Percentiles rank a stretch among this genome's conserved stretches.
phyloP scores from a whole-genome alignment of 768 basidiomycete species.

The Tylopilus rubrobrunneus region DNA sequence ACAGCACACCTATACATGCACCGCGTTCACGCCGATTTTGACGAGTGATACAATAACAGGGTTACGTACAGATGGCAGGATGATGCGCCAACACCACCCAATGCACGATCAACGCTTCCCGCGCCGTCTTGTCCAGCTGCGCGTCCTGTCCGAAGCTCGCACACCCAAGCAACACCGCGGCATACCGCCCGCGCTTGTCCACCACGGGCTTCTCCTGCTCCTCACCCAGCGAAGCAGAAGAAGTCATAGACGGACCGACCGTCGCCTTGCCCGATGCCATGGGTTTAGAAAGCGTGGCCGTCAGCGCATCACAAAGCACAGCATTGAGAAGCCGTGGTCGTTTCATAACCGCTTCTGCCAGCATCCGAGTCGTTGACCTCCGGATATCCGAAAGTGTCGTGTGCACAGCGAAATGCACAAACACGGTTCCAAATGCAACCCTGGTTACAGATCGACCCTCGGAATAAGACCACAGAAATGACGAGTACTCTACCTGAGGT shows the following conservation, averaged over 20 bases:
- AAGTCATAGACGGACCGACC: not conserved
- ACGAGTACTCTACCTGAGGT: constrained; percentile 38
- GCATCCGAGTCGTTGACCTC: constrained; percentile 38
- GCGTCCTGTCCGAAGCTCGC: constrained; percentile 34
- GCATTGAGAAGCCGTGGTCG: constrained; percentile 48
- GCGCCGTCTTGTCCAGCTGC: constrained; percentile 31
- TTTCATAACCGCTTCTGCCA: constrained; percentile 37
- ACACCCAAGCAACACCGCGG: constrained; percentile 50
- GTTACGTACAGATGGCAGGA: constrained; percentile 49
- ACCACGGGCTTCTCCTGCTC: constrained; percentile 40
- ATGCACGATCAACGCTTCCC: constrained; percentile 49
- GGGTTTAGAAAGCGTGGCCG: constrained; percentile 41
- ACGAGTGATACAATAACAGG: not conserved
- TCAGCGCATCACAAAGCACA: constrained; percentile 60
- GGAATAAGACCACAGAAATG: not conserved
- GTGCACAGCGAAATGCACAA: constrained; percentile 68
- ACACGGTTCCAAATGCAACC: constrained; percentile 56
- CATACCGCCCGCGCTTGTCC: constrained; percentile 51
- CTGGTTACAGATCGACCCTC: constrained; percentile 31
- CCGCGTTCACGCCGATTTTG: not conserved
- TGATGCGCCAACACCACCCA: constrained; percentile 74
- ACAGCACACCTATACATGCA: constrained; percentile 13
- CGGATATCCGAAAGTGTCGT: constrained; percentile 52
- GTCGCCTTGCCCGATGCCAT: constrained; percentile 14
- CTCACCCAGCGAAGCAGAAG: constrained; percentile 8